Evolutionary conservation across 1,139 yeast genomes (phyloP), one percentile per base, ranked within the genome.

Genomic region (Debaryomycetaceae sp.): DNA sequence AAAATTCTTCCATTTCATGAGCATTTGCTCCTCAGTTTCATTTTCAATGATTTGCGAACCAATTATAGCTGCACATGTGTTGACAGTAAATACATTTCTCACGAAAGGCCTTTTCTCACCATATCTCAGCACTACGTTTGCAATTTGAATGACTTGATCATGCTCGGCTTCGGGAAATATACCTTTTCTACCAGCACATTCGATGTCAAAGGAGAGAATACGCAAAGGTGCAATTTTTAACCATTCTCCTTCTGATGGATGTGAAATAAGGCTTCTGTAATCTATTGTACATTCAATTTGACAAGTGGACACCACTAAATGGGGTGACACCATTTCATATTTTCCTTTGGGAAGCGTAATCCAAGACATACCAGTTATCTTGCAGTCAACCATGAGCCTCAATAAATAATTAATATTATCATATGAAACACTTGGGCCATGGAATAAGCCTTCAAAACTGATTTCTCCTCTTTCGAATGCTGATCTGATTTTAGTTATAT

Each of bases 311-410:
- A 81, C 73, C 46, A 65, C 69, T 14, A 58, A 46, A 7, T 57
- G 41, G 1, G 54, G 47, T 1, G 58, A 52, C 5, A 79, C 71
- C 43, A 83, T 43, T 1, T 56, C 51, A 58, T 89, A 94, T 50
- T 78, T 84, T 0, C 81, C 81, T 41, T 74, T 78, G 0, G 98
- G 98, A 17, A 92, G 71, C 0, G 96, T 87, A 33, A 94, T 73
- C 99, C 99, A 94, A 18, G 95, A 86, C 98, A 94, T 92, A 35
- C 99, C 99, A 0, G 92, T 86, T 45, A 87, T 83, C 39, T 83
- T 79, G 61, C 95, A 83, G 63, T 94, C 99, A 38, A 92, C 81
- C 95, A 94, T 89, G 59, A 91, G 70, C 50, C 98, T 73, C 45
- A 94, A 63, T 36, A 88, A 73, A 59, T 85, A 94, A 43, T 89